Evolutionary conservation across 2,329 filamentous ascomycete species (phyloP).

Genomic region (Aureobasidium sp.): DNA sequence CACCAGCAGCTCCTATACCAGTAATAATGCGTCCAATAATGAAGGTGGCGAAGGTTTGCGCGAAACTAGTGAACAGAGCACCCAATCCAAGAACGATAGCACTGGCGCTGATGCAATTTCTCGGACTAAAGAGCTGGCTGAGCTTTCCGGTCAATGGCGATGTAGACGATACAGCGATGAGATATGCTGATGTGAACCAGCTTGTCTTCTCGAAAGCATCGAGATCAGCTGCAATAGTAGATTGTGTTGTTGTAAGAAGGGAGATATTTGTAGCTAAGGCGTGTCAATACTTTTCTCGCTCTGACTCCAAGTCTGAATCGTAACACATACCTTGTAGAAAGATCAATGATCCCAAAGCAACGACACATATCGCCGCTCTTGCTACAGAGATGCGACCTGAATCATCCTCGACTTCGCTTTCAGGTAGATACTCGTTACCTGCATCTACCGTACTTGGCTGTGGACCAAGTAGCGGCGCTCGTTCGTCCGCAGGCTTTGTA

Average conservation of each 20-base stretch:
- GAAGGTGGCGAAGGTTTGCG: constrained; percentile 55
- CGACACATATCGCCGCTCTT: constrained; percentile 15
- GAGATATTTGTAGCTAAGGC: constrained; percentile 61
- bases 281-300: background rate
- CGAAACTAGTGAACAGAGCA: constrained; percentile 56
- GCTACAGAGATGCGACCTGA: constrained; percentile 11
- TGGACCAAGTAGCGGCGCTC: constrained; percentile 21
- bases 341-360: constrained; percentile 27
- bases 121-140: constrained; percentile 65
- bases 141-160: constrained; percentile 66
- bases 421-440: constrained; percentile 15
- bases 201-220: constrained; percentile 64
- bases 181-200: constrained; percentile 76
- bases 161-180: constrained; percentile 54
- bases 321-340: constrained; percentile 25
- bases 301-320: background rate
- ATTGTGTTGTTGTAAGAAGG: constrained; percentile 75
- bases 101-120: constrained; percentile 57
- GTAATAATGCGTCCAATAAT: constrained; percentile 61
- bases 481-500: constrained; percentile 17
- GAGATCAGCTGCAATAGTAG: constrained; percentile 66
- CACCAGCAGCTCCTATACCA: constrained; percentile 63
- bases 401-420: constrained; percentile 11
- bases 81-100: constrained; percentile 55
- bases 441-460: constrained; percentile 21